Evolutionary conservation across 192 early-diverging fungal genomes (phyloP), one percentile per base, ranked within the genome.

Genomic region (Coemansia sp.): DNA sequence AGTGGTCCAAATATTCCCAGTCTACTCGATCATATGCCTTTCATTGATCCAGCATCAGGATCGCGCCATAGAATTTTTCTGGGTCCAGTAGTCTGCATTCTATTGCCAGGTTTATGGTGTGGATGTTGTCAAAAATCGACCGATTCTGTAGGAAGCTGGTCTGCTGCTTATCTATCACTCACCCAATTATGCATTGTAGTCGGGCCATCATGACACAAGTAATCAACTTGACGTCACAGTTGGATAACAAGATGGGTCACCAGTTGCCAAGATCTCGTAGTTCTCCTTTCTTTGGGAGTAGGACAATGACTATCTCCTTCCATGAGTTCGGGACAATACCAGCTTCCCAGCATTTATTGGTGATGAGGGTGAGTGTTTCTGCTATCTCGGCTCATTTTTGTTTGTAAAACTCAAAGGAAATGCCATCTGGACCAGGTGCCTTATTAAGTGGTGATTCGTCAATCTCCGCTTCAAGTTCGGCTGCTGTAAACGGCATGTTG

Each of bases 1-100:
- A 71, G 2, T 39, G 3, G 40, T 65, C 63, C 0, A 71, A 63
- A 31, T 71, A 71, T 1, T 1, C 41, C 70, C 70, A 66, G 57
- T 72, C 64, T 0, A 72, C 70, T 1, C 57, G 40, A 34, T 72
- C 70, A 13, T 72, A 72, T 3, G 64, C 70, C 44, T 72, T 72
- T 0, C 33, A n/a, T 22, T 72, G 70, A 34, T 66, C 57, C 0
- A 66, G 64, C 31, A 72, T 13, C 1, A 66, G 69, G 3, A 71
- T 11, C 10, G 15, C n/a, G 1, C 29, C 63, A 12, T 36, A 47
- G 15, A 49, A 24, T 22, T 3, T 3, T 5, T 4, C 31, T 0
- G 57, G 67, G 9, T 46, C 40, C 0, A 61, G 22, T n/a, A 24
- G 18, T 6, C 67, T 22, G 5, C 63, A n/a, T n/a, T n/a, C n/a